These are phyloP conservation scores for Sanguinoderma infundibulare DNA, from an alignment of 1,284 basidiomycete genomes.

Conservation along the genomic window DNA sequence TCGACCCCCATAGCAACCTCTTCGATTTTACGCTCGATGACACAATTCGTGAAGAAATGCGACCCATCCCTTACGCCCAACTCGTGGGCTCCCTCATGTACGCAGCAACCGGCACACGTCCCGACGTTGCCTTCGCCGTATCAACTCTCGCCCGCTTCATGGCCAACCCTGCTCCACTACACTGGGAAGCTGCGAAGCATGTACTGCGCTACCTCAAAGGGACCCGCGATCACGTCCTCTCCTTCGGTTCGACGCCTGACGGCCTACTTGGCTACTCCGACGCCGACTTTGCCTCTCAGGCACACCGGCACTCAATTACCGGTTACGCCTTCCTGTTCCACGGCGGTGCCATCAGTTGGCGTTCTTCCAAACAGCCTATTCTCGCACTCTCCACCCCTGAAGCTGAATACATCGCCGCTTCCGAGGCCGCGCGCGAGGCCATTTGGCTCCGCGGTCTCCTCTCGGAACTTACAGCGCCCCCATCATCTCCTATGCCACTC, in stretches of 20 bases:
- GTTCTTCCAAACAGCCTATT: too few relatives aligned
- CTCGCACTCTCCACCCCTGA: too few relatives aligned
- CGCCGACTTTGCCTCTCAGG: constrained; percentile 40
- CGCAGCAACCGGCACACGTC: too few relatives aligned
- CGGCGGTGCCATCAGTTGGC: constrained; percentile 14
- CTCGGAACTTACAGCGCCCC: constrained; percentile 18
- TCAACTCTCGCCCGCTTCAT: too few relatives aligned
- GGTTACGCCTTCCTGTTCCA: constrained; percentile 15
- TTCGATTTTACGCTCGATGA: background rate
- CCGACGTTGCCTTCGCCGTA: too few relatives aligned
- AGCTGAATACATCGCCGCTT: too few relatives aligned
- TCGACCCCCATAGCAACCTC: too few relatives aligned
- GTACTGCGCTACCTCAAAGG: constrained; percentile 10
- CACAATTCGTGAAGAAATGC: constrained; percentile 11
- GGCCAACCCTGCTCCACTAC: background rate
- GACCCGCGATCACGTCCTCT: too few relatives aligned
- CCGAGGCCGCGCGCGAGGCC: too few relatives aligned
- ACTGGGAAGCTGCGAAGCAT: constrained; percentile 9
- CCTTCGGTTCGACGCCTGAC: background rate
- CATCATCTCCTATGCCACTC: constrained; percentile 23
- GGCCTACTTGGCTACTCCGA: constrained; percentile 44
- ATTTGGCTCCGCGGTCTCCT: constrained; percentile 31
- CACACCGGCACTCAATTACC: constrained; percentile 36
- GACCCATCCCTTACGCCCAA: constrained; percentile 5
- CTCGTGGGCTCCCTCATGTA: too few relatives aligned